phyloP scores from a whole-genome alignment of 2,329 filamentous ascomycete species.

The Camillea tinctor region DNA sequence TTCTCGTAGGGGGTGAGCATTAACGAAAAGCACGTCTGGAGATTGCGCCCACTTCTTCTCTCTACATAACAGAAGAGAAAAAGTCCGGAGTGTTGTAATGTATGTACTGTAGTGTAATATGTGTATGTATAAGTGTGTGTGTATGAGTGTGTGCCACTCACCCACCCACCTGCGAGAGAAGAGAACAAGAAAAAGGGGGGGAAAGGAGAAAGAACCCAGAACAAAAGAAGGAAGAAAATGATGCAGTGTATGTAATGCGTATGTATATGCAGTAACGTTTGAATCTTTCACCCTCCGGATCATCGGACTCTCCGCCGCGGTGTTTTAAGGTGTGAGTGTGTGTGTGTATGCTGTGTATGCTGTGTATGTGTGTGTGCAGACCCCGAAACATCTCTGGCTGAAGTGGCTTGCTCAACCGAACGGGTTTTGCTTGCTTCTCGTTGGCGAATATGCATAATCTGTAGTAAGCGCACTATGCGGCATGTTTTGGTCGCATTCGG shows the following conservation, averaged over 20 bases:
- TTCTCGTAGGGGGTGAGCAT: not conserved
- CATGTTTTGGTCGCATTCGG: conserved; percentile 22
- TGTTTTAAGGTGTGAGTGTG: not conserved
- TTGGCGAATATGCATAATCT: conserved; percentile 5
- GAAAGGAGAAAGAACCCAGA: no score
- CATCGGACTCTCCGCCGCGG: not conserved
- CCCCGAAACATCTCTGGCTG: conserved; percentile 9
- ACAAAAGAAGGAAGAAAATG: not conserved
- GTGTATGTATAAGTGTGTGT: no score
- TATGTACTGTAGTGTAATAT: no score
- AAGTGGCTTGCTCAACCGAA: conserved; percentile 14
- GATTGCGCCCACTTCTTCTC: no score
- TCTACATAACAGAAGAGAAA: not conserved
- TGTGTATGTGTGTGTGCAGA: no score
- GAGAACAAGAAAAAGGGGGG: no score
- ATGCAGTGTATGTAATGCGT: no score
- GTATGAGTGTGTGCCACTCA: not conserved
- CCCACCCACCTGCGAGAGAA: not conserved
- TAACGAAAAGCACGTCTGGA: not conserved
- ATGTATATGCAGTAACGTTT: not conserved
- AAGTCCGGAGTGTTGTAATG: not conserved
- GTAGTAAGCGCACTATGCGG: conserved; percentile 25
- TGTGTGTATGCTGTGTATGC: no score
- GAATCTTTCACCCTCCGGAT: not conserved
- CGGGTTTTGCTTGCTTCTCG: conserved; percentile 9